These are phyloP conservation scores for Trifolium dubium DNA, from an alignment of 306 rosid genomes.

Conservation along the genomic window DNA sequence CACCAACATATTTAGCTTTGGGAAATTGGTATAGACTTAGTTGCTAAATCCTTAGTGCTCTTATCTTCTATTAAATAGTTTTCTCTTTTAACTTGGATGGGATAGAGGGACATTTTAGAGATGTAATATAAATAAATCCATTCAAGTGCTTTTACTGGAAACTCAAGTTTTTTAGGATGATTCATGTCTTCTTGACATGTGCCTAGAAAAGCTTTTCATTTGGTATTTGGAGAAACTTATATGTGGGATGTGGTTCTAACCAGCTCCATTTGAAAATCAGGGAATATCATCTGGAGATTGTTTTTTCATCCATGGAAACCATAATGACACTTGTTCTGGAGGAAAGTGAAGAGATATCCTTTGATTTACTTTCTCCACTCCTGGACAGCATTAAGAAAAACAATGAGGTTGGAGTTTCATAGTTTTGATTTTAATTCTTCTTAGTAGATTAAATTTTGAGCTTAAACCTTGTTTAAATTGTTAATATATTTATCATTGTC, in stretches of 20 bases:
- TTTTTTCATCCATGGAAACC: conserved; percentile 77
- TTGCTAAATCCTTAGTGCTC: conserved; percentile 14
- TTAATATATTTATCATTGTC: too few species aligned
- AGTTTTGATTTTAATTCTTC: background rate
- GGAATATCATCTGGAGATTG: conserved; percentile 74
- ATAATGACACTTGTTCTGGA: conserved; percentile 80
- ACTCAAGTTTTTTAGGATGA: background rate
- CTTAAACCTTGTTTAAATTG: conserved; percentile 3
- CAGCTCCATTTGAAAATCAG: conserved; percentile 45
- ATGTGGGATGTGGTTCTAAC: conserved; percentile 17
- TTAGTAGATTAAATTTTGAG: background rate
- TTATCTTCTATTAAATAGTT: background rate
- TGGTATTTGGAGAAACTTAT: conserved; percentile 13
- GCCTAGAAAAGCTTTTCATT: conserved; percentile 1
- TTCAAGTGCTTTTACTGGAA: background rate
- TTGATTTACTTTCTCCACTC: conserved; percentile 68
- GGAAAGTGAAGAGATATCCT: conserved; percentile 84
- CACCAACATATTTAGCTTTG: background rate
- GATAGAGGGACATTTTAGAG: conserved; percentile 1
- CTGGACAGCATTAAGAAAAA: conserved; percentile 66
- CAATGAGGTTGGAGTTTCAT: conserved; percentile 50
- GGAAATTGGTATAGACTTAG: background rate
- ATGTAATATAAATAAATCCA: background rate
- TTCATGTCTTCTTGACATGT: background rate
- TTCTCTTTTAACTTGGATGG: background rate